phyloP scores from a whole-genome alignment of 2,329 filamentous ascomycete genomes.

The Anthostomella pinea region DNA sequence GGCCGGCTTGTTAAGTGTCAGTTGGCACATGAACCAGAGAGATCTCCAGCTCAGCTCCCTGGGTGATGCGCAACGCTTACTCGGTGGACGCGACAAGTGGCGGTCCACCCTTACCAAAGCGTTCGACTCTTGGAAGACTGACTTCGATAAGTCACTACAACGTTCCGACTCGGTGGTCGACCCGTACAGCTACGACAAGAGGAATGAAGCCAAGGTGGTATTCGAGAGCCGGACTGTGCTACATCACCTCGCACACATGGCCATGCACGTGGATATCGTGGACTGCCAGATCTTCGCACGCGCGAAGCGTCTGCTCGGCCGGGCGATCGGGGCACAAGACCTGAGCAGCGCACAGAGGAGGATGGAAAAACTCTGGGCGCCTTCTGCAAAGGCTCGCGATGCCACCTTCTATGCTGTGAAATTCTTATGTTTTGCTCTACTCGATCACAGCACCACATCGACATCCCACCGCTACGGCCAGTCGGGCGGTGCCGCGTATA shows the following conservation, averaged over 20 bases:
- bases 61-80: constrained; percentile 69
- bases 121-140: constrained; percentile 89
- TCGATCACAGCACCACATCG: constrained; percentile 52
- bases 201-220: constrained; percentile 62
- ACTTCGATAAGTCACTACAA: constrained; percentile 82
- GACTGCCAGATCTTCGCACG: constrained; percentile 95
- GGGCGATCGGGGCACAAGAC: constrained; percentile 79
- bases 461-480: constrained; percentile 37
- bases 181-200: constrained; percentile 58
- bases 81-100: constrained; percentile 91
- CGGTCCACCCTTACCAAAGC: constrained; percentile 78
- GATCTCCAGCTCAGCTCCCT: constrained; percentile 90
- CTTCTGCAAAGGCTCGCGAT: constrained; percentile 81
- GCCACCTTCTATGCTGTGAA: constrained; percentile 90
- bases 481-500: constrained; percentile 58
- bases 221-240: constrained; percentile 87
- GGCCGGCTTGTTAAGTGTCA: constrained; percentile 88
- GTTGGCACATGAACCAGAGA: constrained; percentile 96
- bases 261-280: constrained; percentile 95
- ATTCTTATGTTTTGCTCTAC: constrained; percentile 80
- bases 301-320: constrained; percentile 78
- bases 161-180: constrained; percentile 51
- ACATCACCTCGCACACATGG: constrained; percentile 94
- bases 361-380: constrained; percentile 88
- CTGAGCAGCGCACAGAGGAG: constrained; percentile 74